phyloP scores from a whole-genome alignment of 1,284 basidiomycete genomes.

The Lentinula novae-zelandiae region DNA sequence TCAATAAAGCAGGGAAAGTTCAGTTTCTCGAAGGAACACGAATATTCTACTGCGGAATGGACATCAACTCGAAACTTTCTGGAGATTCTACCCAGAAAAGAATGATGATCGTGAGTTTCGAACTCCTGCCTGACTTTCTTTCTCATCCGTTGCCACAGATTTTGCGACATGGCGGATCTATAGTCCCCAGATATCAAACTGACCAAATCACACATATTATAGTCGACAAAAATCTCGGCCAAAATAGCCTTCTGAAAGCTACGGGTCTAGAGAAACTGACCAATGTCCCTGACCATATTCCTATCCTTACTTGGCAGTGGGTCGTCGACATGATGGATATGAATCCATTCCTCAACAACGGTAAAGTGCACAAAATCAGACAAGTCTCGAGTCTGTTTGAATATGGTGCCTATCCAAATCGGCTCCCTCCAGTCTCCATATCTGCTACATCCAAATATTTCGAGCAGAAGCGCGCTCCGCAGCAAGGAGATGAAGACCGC shows the following conservation, averaged over 20 bases:
- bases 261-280: conserved; percentile 42
- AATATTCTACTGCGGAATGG: conserved; percentile 58
- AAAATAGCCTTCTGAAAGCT: conserved; percentile 27
- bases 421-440: conserved; percentile 39
- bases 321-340: conserved; percentile 28
- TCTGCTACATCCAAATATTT: not conserved
- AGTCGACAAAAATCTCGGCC: conserved; percentile 33
- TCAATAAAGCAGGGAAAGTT: conserved; percentile 5
- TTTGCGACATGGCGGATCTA: conserved; percentile 49
- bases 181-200: conserved; percentile 53
- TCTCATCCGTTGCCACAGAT: conserved; percentile 36
- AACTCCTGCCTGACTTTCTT: conserved; percentile 1
- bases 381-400: conserved; percentile 23
- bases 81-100: conserved; percentile 44
- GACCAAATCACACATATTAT: conserved; percentile 59
- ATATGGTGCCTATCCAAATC: conserved; percentile 42
- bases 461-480: conserved; percentile 10
- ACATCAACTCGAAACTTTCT: conserved; percentile 41
- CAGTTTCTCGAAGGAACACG: conserved; percentile 45
- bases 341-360: not conserved
- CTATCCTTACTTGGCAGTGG: conserved; percentile 64
- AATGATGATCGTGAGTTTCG: conserved; percentile 57
- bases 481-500: conserved; percentile 20
- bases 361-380: conserved; percentile 10
- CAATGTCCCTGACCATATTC: conserved; percentile 59